phyloP scores from a whole-genome alignment of 129 eudicot genomes.

The Flaveria bidentis region DNA sequence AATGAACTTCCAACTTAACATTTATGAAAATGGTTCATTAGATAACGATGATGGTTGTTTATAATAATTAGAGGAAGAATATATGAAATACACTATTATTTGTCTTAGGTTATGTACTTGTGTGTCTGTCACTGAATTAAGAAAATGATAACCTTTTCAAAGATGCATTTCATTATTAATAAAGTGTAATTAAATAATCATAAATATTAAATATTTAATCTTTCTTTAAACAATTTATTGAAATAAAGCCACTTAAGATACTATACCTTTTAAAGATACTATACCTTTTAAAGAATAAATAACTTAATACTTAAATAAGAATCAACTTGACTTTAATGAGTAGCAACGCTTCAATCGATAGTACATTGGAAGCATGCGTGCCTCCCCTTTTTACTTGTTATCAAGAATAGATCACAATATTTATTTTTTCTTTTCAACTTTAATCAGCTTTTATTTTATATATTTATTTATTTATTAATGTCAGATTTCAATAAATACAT shows the following conservation, averaged over 20 bases:
- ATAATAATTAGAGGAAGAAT: no score
- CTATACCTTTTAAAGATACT: background rate
- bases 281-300: background rate
- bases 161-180: no score
- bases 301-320: background rate
- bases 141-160: no score
- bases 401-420: slow-evolving; percentile 13
- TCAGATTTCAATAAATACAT: no score
- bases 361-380: slow-evolving; percentile 41
- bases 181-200: background rate
- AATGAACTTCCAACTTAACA: no score
- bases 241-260: background rate
- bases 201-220: background rate
- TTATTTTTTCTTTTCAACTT: background rate
- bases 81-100: no score
- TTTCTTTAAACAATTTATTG: background rate
- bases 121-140: no score
- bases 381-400: slow-evolving; percentile 27
- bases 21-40: no score
- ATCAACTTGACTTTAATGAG: slow-evolving; percentile 23
- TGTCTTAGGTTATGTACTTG: no score
- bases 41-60: no score
- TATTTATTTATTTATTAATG: no score
- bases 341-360: slow-evolving; percentile 7
- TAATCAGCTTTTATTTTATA: no score